phyloP scores from a whole-genome alignment of 305 asterid species.

The Salvia sclarea region DNA sequence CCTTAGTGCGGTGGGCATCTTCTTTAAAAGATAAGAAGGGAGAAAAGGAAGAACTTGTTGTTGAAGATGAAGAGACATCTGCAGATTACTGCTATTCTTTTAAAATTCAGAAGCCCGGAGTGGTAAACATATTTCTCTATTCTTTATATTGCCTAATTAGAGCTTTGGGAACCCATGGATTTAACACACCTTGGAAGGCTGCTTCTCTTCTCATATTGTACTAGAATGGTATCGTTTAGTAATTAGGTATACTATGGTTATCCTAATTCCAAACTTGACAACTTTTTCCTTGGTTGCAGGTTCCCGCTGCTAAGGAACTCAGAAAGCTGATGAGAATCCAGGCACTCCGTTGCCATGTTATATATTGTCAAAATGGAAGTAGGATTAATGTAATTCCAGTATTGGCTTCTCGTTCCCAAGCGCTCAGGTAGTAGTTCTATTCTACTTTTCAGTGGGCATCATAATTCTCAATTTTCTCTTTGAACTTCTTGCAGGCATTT shows the following conservation, averaged over 20 bases:
- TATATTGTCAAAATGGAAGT: conserved; percentile 85
- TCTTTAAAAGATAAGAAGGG: conserved; percentile 62
- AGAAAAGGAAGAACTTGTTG: conserved; percentile 68
- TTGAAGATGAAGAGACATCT: conserved; percentile 90
- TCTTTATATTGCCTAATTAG: conserved; percentile 6
- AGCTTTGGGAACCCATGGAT: background rate
- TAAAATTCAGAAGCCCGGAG: conserved; percentile 75
- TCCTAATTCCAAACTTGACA: conserved; percentile 15
- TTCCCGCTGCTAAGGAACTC: conserved; percentile 76
- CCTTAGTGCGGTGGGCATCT: conserved; percentile 85
- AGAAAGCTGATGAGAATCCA: conserved; percentile 91
- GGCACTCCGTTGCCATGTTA: conserved; percentile 89
- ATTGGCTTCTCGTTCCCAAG: conserved; percentile 97
- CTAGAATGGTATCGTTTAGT: background rate
- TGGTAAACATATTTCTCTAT: conserved; percentile 50
- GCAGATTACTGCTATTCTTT: conserved; percentile 98
- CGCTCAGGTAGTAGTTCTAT: conserved; percentile 65
- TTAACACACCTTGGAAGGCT: conserved; percentile 22
- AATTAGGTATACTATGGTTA: background rate
- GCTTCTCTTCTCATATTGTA: background rate
- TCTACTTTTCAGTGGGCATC: background rate
- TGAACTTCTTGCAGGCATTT: background rate
- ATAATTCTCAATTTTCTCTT: background rate
- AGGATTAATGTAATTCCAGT: conserved; percentile 91
- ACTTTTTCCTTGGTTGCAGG: conserved; percentile 45